phyloP scores from a whole-genome alignment of 2,329 filamentous ascomycete genomes.

The Kalaharituber pfeilii region DNA sequence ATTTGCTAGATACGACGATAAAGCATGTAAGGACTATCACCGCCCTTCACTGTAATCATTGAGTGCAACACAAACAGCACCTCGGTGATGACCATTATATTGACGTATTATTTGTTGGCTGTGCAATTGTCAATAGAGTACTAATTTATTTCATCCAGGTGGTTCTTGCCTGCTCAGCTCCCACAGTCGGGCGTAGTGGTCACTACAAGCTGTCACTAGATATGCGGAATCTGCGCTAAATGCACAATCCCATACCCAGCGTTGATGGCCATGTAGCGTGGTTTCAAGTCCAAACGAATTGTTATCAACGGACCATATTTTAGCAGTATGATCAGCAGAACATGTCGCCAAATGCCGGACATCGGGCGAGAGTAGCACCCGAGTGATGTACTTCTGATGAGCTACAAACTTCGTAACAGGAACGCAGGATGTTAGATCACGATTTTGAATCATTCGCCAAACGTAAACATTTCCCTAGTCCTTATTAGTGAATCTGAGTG shows the following conservation, averaged over 20 bases:
- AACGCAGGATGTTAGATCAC: constrained; percentile 65
- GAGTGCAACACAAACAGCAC: constrained; percentile 77
- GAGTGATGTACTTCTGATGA: constrained; percentile 83
- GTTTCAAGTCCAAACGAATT: constrained; percentile 65
- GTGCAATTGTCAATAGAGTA: constrained; percentile 13
- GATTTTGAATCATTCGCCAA: constrained; percentile 77
- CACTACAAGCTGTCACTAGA: constrained; percentile 78
- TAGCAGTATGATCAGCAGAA: constrained; percentile 82
- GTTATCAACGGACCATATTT: constrained; percentile 54
- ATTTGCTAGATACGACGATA: too few species aligned
- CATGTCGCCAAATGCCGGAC: constrained; percentile 89
- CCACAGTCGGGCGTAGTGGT: constrained; percentile 86
- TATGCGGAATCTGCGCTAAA: constrained; percentile 90
- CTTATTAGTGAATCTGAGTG: constrained; percentile 16
- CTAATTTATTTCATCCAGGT: neutral
- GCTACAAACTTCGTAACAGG: constrained; percentile 79
- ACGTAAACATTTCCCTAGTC: constrained; percentile 84
- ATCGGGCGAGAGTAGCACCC: constrained; percentile 77
- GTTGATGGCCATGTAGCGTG: constrained; percentile 74
- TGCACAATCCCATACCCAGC: constrained; percentile 95
- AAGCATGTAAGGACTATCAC: too few species aligned
- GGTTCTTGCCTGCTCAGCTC: constrained; percentile 39
- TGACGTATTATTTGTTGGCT: constrained; percentile 82
- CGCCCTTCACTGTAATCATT: constrained; percentile 49
- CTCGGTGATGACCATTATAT: constrained; percentile 86